Conservation (phyloP, 306 rosid species). For the Sindora glabra region DNA sequence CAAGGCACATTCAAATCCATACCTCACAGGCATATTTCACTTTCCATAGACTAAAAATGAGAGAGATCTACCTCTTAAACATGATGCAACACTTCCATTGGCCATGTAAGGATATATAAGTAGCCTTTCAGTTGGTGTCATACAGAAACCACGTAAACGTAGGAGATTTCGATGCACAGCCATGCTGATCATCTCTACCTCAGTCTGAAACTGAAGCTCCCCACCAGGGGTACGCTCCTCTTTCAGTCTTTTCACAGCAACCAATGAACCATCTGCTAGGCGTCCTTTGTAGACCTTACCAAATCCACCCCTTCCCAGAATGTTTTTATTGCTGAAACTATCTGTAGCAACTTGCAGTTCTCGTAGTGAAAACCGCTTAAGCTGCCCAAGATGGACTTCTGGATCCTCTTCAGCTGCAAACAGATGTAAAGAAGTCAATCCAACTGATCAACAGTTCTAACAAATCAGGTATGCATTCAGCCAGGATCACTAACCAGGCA, state of each 20-base stretch:
- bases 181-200: constrained; percentile 99
- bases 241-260: constrained; percentile 91
- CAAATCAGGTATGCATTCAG: neutral
- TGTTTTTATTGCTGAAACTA: constrained; percentile 93
- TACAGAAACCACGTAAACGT: constrained; percentile 89
- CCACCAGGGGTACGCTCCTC: constrained; percentile 99
- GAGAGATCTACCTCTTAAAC: constrained; percentile 75
- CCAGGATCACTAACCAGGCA: constrained; percentile 66
- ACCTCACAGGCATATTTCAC: neutral
- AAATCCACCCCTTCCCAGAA: constrained; percentile 95
- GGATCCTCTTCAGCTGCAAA: constrained; percentile 98
- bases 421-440: constrained; percentile 3
- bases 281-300: constrained; percentile 99
- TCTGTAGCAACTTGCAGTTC: constrained; percentile 96
- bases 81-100: constrained; percentile 96
- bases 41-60: neutral
- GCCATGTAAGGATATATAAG: constrained; percentile 99
- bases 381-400: constrained; percentile 98
- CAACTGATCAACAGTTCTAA: constrained; percentile 6
- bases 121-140: constrained; percentile 96
- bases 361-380: constrained; percentile 87
- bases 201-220: constrained; percentile 98
- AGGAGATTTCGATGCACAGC: constrained; percentile 98
- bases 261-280: constrained; percentile 84
- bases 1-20: no score